Base-by-base conservation (phyloP, 495 filamentous ascomycete species). In the Acidiella bohemica region DNA sequence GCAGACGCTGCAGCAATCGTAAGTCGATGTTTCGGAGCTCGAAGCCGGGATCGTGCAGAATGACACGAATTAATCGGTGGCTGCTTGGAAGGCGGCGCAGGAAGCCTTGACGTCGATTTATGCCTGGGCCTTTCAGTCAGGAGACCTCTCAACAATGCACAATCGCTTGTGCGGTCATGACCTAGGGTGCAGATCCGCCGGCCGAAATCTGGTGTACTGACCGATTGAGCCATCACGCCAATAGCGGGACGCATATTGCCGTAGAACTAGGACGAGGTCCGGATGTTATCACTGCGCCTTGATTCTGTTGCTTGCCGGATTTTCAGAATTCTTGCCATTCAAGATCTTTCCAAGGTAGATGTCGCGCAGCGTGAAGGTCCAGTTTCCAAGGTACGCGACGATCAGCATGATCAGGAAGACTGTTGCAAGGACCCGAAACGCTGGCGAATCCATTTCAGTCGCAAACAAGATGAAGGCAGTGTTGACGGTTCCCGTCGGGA, bases 361-460 rank as follows among this genome's bases (percentile, higher is more conserved):
- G 14, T 43, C 40, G n/a, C 40, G 7, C n/a, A 43, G 14, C 5
- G 40, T 43, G 31, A 43, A 43, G 8, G 16, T 32, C 40, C 40
- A 43, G 24, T 43, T 43, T 30, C 35, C 16, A 32, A 43, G 30
- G 31, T 43, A 43, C 11, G 6, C 40, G 14, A 43, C 14, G n/a
- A 43, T 17, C 32, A 43, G 22, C n/a, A 35, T 18, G 12, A 43
- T 35, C 11, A 43, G 20, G 19, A 36, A 35, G 12, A 3, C 21
- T 5, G 40, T 20, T 3, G 31, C 12, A 5, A 43, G 23, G 2
- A 5, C 40, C 28, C 40, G 18, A 23, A 43, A 43, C 4, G 32
- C 27, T 6, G 40, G 31, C 40, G 40, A 43, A 17, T 43, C 40
- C 18, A 43, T 16, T 1, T 36, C 22, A 10, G 9, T 36, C 2